Base-by-base conservation (phyloP, 371 early-diverging fungal species). In the Parasitella parasitica region DNA sequence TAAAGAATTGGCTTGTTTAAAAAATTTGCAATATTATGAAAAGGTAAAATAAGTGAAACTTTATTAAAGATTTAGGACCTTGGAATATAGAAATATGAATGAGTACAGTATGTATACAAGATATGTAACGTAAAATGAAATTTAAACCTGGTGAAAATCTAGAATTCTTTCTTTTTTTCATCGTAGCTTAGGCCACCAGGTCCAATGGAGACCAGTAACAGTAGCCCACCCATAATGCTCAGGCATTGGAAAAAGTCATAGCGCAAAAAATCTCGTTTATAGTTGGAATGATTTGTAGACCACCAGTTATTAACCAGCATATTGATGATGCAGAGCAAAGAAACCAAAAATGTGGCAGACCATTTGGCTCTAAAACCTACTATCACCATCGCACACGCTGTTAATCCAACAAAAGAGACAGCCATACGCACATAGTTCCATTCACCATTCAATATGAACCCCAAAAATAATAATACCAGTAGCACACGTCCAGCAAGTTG, bases 201-300 rank as follows among this genome's bases (percentile, higher is more conserved):
- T 16, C 97, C 97, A 50, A 95, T 84, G 62, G 89, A 94, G 66
- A 90, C 89, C 34, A 97, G 84, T 37, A 96, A 73, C 36, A 97
- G 70, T 59, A 97, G 87, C 16, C 97, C 97, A 34, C 97, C 97
- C 79, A 94, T 86, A 77, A 96, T 93, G 22, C 94, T 94, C 28
- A 97, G 80, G n/a, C 92, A 97, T 75, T 97, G 97, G 89, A 97
- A 97, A 69, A 97, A 97, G 79, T 97, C 97, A 75, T 97, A 97
- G 72, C 95, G 92, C 66, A 93, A 83, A 72, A 96, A 96, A 57
- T 97, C 97, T 61, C 88, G 81, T 57, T 87, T 86, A 26, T 86
- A 78, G 49, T 84, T 76, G 41, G 84, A 78, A 50, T 87, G 88
- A 67, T 91, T 91, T 48, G 91, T 75, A 4, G 89, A 82, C 97